Evolutionary conservation across 495 filamentous ascomycete genomes (phyloP).

Genomic region (Podospora pseudocomata): DNA sequence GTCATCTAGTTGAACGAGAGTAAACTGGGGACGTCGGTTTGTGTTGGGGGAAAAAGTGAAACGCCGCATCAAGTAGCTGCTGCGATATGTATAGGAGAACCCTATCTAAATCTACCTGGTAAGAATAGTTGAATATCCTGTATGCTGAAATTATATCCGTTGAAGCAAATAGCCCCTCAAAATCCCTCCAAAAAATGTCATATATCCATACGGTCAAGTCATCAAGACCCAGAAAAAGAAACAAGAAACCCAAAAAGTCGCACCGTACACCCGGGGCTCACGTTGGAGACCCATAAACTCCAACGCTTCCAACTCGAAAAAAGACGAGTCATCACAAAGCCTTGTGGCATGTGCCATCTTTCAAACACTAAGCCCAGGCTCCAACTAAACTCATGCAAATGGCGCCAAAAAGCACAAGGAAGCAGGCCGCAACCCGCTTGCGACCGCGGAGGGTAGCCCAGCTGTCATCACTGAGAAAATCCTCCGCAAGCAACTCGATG

Average conservation of each 20-base stretch:
- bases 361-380: conserved; percentile 64
- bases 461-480: conserved; percentile 86
- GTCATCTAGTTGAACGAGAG: not conserved
- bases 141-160: not conserved
- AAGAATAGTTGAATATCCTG: not conserved
- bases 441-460: conserved; percentile 68
- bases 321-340: not conserved
- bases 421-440: conserved; percentile 67
- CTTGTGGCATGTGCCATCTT: not conserved
- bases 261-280: no score
- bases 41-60: not conserved
- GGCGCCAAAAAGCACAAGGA: conserved; percentile 71
- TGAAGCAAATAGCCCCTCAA: not conserved
- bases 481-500: conserved; percentile 85
- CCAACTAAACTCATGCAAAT: conserved; percentile 84
- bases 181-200: not conserved
- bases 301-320: not conserved
- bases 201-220: not conserved
- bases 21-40: not conserved
- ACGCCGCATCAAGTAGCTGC: not conserved
- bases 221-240: not conserved
- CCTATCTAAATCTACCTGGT: not conserved
- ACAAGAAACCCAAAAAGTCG: not conserved
- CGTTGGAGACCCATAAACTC: not conserved
- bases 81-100: not conserved